phyloP scores from a whole-genome alignment of 805 yeast genomes.

The Sungouiella thailandica region DNA sequence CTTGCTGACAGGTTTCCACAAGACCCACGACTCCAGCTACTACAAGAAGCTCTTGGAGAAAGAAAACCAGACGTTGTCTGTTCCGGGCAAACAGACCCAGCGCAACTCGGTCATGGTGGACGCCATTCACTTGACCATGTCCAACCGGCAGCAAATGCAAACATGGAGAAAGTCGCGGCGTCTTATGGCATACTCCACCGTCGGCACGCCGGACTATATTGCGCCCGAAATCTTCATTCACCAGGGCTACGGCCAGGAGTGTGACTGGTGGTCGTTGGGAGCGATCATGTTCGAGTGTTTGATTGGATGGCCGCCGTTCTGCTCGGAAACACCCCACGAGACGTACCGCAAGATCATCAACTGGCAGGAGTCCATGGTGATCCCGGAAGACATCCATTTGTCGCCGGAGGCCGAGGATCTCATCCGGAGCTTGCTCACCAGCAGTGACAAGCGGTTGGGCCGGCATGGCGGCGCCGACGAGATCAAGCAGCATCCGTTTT shows the following conservation, averaged over 20 bases:
- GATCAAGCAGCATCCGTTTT: slow-evolving; percentile 85
- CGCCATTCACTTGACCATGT: slow-evolving; percentile 91
- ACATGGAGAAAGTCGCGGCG: slow-evolving; percentile 93
- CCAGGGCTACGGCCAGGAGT: slow-evolving; percentile 94
- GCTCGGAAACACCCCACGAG: slow-evolving; percentile 91
- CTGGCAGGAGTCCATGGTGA: slow-evolving; percentile 82
- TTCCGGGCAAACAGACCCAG: slow-evolving; percentile 13
- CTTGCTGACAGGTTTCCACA: slow-evolving; percentile 83
- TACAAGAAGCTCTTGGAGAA: slow-evolving; percentile 74
- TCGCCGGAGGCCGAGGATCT: slow-evolving; percentile 87
- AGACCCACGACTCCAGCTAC: slow-evolving; percentile 87
- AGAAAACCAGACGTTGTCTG: slow-evolving; percentile 38
- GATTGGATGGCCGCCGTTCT: slow-evolving; percentile 97
- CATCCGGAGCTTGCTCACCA: slow-evolving; percentile 69
- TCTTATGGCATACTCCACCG: slow-evolving; percentile 92
- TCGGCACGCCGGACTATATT: slow-evolving; percentile 93
- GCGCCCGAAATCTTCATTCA: slow-evolving; percentile 92
- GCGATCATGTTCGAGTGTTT: slow-evolving; percentile 96
- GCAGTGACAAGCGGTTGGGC: slow-evolving; percentile 77
- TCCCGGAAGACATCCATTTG: slow-evolving; percentile 89
- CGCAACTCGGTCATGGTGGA: slow-evolving; percentile 87
- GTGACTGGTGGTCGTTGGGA: slow-evolving; percentile 98
- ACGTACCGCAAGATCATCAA: slow-evolving; percentile 87
- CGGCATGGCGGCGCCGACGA: slow-evolving; percentile 90
- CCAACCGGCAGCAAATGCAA: slow-evolving; percentile 90